Base-by-base conservation (phyloP, 306 rosid genomes). In the Gillenia trifoliata region DNA sequence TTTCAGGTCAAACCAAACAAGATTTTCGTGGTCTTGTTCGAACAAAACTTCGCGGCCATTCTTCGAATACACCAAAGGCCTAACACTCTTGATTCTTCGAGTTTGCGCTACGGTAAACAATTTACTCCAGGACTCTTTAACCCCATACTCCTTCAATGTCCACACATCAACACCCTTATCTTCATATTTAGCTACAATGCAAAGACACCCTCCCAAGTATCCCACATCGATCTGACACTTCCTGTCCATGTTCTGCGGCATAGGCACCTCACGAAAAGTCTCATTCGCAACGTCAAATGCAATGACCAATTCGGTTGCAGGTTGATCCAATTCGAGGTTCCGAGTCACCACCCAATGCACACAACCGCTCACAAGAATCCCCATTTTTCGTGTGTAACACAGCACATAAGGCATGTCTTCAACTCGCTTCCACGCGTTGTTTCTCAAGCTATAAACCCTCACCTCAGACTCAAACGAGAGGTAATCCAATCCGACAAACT, bases 311-410 rank as follows among this genome's bases (percentile, higher is more conserved):
- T 81, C 90, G 3, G 64, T 80, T 1, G 75, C 85, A 28, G 11
- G 20, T 26, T 25, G 66, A 16, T 59, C 79, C 1, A 74, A 56
- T 23, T 84, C 86, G 0, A 79, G 76, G 54, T 79, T 74, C 59
- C 86, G 57, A 0, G 85, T 79, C 29, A 88, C 95, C 5, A 89
- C 88, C 98, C 98, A 93, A 68, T 93, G 96, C 23, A 90, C 77
- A 10, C 75, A 62, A 23, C 80, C 78, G 20, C 49, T 38, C 7
- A 83, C 86, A 1, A 84, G 80, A 50, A 85, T 81, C 1, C 96
- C 96, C 92, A 87, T 87, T 47, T 81, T 90, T 15, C 80, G 41
- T 0, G 80, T 76, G 59, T 89, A 86, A 60, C 89, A 78, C 3
- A 88, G 77, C 3, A 84, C 84, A 72, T 79, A 90, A 3, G 82